Evolutionary conservation across 2,329 filamentous ascomycete species (phyloP).

Genomic region (Colletotrichum zoysiae): DNA sequence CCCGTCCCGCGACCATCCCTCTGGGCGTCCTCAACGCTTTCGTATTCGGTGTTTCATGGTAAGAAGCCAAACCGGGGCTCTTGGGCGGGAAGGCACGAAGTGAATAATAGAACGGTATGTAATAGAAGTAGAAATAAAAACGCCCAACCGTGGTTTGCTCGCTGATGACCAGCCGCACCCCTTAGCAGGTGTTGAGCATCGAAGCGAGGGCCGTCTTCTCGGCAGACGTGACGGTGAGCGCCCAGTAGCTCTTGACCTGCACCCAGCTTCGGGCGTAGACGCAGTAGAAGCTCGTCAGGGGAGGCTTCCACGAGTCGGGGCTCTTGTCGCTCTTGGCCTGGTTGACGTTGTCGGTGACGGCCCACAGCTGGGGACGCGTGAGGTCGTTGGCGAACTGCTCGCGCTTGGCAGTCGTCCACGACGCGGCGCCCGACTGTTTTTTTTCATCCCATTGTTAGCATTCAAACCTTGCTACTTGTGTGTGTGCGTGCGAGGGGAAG

Average conservation of each 20-base stretch:
- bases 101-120: slow-evolving; percentile 10
- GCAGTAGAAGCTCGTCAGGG: slow-evolving; percentile 78
- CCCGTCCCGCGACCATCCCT: slow-evolving; percentile 15
- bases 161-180: not conserved
- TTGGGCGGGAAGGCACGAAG: not conserved
- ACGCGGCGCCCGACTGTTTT: slow-evolving; percentile 76
- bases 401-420: slow-evolving; percentile 77
- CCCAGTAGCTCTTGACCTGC: slow-evolving; percentile 80
- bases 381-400: slow-evolving; percentile 83
- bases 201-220: slow-evolving; percentile 77
- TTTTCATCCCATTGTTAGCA: slow-evolving; percentile 21
- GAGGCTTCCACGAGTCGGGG: slow-evolving; percentile 83
- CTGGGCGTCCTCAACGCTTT: slow-evolving; percentile 11
- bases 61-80: not conserved
- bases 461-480: not conserved
- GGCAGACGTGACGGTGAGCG: slow-evolving; percentile 74
- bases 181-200: slow-evolving; percentile 75
- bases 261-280: slow-evolving; percentile 84
- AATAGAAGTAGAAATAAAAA: not conserved
- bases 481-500: not conserved
- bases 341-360: slow-evolving; percentile 84
- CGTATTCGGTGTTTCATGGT: not conserved
- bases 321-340: slow-evolving; percentile 78
- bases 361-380: slow-evolving; percentile 79
- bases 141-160: not conserved